phyloP scores from a whole-genome alignment of 2,329 filamentous ascomycete species.

The Fusarium sambucinum region DNA sequence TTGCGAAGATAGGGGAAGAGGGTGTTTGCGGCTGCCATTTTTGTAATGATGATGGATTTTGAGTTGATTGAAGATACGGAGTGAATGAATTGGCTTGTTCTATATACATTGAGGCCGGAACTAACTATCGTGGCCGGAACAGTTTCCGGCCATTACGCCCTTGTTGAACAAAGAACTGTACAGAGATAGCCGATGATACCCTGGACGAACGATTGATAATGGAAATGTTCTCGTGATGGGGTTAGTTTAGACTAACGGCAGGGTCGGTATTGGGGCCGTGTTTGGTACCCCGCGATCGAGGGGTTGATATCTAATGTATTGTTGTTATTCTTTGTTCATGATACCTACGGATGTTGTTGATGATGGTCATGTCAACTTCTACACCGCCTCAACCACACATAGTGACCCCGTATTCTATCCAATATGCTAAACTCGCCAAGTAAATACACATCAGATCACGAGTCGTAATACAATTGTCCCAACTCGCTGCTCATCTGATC shows the following conservation, averaged over 20 bases:
- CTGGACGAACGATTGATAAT: constrained; percentile 32
- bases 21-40: constrained; percentile 39
- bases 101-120: constrained; percentile 41
- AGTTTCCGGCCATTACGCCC: constrained; percentile 28
- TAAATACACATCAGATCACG: background rate
- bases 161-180: constrained; percentile 22
- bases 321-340: background rate
- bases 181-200: constrained; percentile 31
- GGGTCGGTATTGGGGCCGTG: constrained; percentile 19
- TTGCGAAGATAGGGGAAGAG: constrained; percentile 39
- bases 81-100: constrained; percentile 3
- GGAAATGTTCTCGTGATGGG: constrained; percentile 33
- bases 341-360: background rate
- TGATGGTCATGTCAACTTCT: background rate
- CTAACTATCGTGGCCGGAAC: constrained; percentile 36
- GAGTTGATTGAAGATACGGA: background rate
- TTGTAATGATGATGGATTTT: constrained; percentile 1
- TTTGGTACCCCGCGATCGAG: constrained; percentile 17
- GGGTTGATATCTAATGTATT: background rate
- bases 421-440: background rate
- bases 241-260: constrained; percentile 19
- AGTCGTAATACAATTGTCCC: background rate
- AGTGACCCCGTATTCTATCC: background rate
- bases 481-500: constrained; percentile 21
- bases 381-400: background rate